Evolutionary conservation across 768 basidiomycete genomes (phyloP).

Genomic region (Lanmaoa rubissima): DNA sequence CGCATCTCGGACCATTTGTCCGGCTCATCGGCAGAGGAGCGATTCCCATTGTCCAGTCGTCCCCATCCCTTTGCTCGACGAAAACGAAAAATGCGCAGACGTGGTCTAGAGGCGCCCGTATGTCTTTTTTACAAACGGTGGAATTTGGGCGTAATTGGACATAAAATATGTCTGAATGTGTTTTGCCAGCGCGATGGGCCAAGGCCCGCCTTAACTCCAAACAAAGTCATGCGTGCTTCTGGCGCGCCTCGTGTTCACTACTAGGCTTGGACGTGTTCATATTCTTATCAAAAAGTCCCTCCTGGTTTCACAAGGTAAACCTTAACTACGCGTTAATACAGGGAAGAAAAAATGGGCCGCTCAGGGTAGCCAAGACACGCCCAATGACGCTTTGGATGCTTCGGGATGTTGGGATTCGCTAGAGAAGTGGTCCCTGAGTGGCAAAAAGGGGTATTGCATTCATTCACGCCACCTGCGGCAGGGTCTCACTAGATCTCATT

Average conservation of each 20-base stretch:
- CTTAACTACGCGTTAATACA: conserved; percentile 17
- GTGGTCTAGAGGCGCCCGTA: background rate
- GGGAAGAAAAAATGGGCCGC: conserved; percentile 7
- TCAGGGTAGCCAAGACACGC: conserved; percentile 19
- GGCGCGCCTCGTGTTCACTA: conserved; percentile 28
- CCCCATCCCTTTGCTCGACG: background rate
- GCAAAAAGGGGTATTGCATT: conserved; percentile 11
- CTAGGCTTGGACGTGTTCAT: background rate
- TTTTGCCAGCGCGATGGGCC: conserved; percentile 1
- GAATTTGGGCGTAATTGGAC: background rate
- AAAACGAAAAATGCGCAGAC: background rate
- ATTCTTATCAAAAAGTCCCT: conserved; percentile 4
- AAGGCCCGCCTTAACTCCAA: conserved; percentile 22
- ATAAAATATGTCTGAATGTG: background rate
- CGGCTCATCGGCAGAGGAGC: background rate
- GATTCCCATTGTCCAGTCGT: background rate
- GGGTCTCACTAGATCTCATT: background rate
- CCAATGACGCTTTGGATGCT: conserved; percentile 13
- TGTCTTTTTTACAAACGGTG: background rate
- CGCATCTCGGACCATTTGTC: conserved; percentile 10
- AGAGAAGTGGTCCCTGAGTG: conserved; percentile 23
- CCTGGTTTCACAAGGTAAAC: conserved; percentile 19
- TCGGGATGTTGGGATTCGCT: conserved; percentile 18
- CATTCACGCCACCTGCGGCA: conserved; percentile 14
- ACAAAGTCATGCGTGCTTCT: conserved; percentile 25